These are phyloP conservation scores for Plasmodium inui DNA, from an alignment of 169 alveolate species.

Conservation along the genomic window DNA sequence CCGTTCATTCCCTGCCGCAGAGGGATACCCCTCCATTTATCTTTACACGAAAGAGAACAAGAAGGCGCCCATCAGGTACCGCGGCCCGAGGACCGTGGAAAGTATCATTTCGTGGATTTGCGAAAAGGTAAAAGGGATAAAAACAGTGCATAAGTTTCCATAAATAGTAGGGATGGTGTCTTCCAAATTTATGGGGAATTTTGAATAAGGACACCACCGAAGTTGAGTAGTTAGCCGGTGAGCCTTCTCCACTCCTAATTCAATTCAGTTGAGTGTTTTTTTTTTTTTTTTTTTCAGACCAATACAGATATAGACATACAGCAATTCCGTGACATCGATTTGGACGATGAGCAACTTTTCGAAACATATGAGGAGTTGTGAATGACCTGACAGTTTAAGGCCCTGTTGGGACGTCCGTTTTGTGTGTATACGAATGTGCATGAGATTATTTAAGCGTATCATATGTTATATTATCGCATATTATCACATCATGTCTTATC, in stretches of 20 bases:
- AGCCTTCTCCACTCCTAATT: not conserved
- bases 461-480: not conserved
- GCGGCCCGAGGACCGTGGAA: slow-evolving; percentile 46
- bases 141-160: not conserved
- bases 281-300: slow-evolving; percentile 60
- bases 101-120: slow-evolving; percentile 49
- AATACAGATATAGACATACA: slow-evolving; percentile 34
- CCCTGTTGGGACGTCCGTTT: not conserved
- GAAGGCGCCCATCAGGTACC: slow-evolving; percentile 26
- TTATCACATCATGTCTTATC: not conserved
- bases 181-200: not conserved
- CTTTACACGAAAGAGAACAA: slow-evolving; percentile 54
- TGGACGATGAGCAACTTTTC: slow-evolving; percentile 74
- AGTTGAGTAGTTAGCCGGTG: not conserved
- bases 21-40: slow-evolving; percentile 81
- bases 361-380: slow-evolving; percentile 72
- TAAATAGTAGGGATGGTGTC: not conserved
- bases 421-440: not conserved
- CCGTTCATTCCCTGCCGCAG: not conserved
- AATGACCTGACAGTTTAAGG: not conserved
- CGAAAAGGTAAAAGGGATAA: slow-evolving; percentile 24
- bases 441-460: not conserved
- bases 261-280: not conserved
- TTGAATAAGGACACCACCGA: not conserved
- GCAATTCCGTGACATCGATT: slow-evolving; percentile 36